These are phyloP conservation scores for Candolleomyces aberdarensis DNA, from an alignment of 768 basidiomycete species.

Conservation along the genomic window DNA sequence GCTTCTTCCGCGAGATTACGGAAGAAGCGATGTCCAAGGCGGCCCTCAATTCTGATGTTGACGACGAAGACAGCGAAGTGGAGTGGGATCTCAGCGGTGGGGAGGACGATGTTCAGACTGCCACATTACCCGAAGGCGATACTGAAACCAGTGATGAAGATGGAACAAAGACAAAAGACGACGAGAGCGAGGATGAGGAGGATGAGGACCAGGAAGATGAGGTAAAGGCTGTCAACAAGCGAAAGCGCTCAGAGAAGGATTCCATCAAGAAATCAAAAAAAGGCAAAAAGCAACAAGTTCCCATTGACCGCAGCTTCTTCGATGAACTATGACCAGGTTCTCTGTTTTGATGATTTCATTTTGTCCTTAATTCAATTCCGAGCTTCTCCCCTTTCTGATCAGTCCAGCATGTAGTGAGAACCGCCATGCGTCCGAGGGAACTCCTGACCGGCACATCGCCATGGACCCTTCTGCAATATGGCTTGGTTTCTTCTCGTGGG, in stretches of 20 bases:
- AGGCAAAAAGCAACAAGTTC: constrained; percentile 56
- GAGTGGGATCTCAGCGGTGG: constrained; percentile 12
- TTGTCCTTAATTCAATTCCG: too few species aligned
- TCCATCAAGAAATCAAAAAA: constrained; percentile 55
- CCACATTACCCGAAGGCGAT: constrained; percentile 1
- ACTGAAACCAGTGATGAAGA: constrained; percentile 10
- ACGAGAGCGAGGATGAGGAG: not conserved
- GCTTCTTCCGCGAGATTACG: constrained; percentile 52
- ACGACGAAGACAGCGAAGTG: constrained; percentile 23
- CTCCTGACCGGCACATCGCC: too few species aligned
- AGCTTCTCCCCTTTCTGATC: too few species aligned
- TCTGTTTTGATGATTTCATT: too few species aligned
- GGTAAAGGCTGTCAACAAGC: constrained; percentile 32
- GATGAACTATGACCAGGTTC: constrained; percentile 46
- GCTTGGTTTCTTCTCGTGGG: too few species aligned
- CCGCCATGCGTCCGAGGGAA: too few species aligned
- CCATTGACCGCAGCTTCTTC: constrained; percentile 59
- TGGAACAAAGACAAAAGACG: not conserved
- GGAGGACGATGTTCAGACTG: constrained; percentile 5
- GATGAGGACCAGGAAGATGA: constrained; percentile 17
- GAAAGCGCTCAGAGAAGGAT: constrained; percentile 48
- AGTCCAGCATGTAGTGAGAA: too few species aligned
- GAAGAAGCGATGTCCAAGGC: constrained; percentile 25
- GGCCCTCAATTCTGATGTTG: constrained; percentile 21
- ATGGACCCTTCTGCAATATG: too few species aligned